These are phyloP conservation scores for Podosphaera xanthii DNA, from an alignment of 2,329 filamentous ascomycete species.

Conservation along the genomic window DNA sequence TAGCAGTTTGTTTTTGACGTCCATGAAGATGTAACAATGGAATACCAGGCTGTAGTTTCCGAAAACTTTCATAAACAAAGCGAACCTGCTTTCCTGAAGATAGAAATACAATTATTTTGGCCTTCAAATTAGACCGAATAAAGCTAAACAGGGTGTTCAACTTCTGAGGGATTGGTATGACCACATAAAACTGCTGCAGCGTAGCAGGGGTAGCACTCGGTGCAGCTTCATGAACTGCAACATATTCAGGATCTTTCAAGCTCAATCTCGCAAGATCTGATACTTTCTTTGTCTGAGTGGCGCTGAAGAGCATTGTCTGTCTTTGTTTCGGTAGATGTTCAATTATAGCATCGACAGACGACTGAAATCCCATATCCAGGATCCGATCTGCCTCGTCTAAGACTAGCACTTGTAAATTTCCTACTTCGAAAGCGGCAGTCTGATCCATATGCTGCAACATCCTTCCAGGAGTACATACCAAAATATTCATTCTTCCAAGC, in stretches of 20 bases:
- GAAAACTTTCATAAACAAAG: slow-evolving; percentile 83
- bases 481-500: slow-evolving; percentile 79
- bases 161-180: slow-evolving; percentile 70
- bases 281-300: slow-evolving; percentile 85
- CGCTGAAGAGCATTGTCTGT: slow-evolving; percentile 87
- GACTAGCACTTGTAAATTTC: slow-evolving; percentile 79
- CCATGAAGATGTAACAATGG: slow-evolving; percentile 82
- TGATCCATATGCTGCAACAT: slow-evolving; percentile 94
- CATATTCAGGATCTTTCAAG: slow-evolving; percentile 77
- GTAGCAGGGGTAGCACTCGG: slow-evolving; percentile 56
- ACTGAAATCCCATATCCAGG: slow-evolving; percentile 92
- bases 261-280: slow-evolving; percentile 78
- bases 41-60: slow-evolving; percentile 83
- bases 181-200: slow-evolving; percentile 76
- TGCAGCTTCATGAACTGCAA: slow-evolving; percentile 75
- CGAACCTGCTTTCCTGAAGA: slow-evolving; percentile 92
- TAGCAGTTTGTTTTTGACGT: slow-evolving; percentile 73
- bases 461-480: slow-evolving; percentile 83
- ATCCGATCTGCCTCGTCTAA: slow-evolving; percentile 92
- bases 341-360: slow-evolving; percentile 73
- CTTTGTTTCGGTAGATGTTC: slow-evolving; percentile 69
- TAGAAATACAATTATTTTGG: slow-evolving; percentile 86
- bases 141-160: slow-evolving; percentile 85
- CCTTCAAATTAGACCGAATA: slow-evolving; percentile 71
- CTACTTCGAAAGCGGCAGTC: slow-evolving; percentile 70